phyloP scores from a whole-genome alignment of 202 grass and related monocot species.

The Carex sylvatica region DNA sequence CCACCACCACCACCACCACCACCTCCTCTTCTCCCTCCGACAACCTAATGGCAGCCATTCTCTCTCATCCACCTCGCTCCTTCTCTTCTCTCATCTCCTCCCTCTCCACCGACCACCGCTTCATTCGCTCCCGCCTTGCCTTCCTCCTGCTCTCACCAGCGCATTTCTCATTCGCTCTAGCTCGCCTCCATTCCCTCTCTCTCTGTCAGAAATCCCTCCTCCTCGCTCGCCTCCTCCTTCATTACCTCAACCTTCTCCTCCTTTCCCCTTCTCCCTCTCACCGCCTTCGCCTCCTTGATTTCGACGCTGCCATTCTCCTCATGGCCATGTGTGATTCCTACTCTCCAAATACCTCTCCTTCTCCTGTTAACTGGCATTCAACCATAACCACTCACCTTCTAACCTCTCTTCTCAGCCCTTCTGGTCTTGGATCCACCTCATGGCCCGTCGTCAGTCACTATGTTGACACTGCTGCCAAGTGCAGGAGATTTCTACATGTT shows the following conservation, averaged over 20 bases:
- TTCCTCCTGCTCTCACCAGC: slow-evolving; percentile 79
- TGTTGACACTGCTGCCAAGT: slow-evolving; percentile 74
- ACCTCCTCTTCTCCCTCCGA: slow-evolving; percentile 42
- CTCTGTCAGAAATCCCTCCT: slow-evolving; percentile 55
- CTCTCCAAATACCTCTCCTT: slow-evolving; percentile 23
- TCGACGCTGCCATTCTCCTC: slow-evolving; percentile 80
- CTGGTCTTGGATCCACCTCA: slow-evolving; percentile 57
- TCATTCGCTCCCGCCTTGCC: slow-evolving; percentile 58
- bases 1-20: slow-evolving; percentile 3
- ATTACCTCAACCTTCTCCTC: slow-evolving; percentile 57
- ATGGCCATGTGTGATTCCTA: slow-evolving; percentile 90
- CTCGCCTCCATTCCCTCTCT: slow-evolving; percentile 55
- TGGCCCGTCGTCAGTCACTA: slow-evolving; percentile 54
- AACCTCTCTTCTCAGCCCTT: slow-evolving; percentile 40
- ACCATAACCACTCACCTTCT: slow-evolving; percentile 48
- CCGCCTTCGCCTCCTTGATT: slow-evolving; percentile 47
- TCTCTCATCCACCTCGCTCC: slow-evolving; percentile 28
- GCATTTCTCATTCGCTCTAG: slow-evolving; percentile 65
- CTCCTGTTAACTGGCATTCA: slow-evolving; percentile 59
- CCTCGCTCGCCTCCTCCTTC: slow-evolving; percentile 69
- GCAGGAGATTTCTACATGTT: slow-evolving; percentile 64
- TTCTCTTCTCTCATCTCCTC: slow-evolving; percentile 42
- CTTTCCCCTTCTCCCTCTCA: slow-evolving; percentile 34
- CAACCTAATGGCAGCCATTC: slow-evolving; percentile 58
- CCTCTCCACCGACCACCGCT: slow-evolving; percentile 42